Evolutionary conservation across 176 grass and related monocot genomes (phyloP), one percentile per base, ranked within the genome.

Genomic region (Phoenix dactylifera): DNA sequence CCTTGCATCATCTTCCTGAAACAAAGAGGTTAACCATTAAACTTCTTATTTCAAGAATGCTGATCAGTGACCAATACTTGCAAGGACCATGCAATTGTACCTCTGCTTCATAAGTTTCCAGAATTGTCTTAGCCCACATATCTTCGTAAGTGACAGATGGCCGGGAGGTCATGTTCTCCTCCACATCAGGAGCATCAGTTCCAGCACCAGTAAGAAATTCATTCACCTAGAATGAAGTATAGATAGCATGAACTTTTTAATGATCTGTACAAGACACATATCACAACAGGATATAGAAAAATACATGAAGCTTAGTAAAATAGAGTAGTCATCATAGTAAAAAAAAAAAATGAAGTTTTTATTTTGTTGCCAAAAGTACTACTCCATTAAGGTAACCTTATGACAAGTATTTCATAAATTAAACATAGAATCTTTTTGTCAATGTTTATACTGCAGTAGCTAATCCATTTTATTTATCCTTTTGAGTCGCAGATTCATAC

Each of bases 61-160:
- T 70, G 35, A 44, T 44, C 35, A 12, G 35, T 44, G 10, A 44
- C 35, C 35, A 44, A 44, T 44, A 44, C 10, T 44, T 44, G 9
- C 14, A 44, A 10, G 10, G 35, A 14, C 35, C 35, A 44, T 44
- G 35, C 1, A 14, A 44, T 44, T 44, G 67, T 83, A 78, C 88
- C 71, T 97, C 92, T 51, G 77, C 87, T 48, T 98, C 94, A 44
- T 85, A 83, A 19, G 80, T 86, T 82, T 98, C 88, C 1, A 98
- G 88, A 59, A 98, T 98, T 77, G 94, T 86, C 72, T 98, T 98
- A n/a, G 94, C 88, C 94, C 94, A 98, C 79, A 93, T 86, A 72
- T 93, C 94, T 69, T 93, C 94, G 69, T 98, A 98, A 59, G 81
- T 84, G 0, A 98, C 94, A 22, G 94, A 98, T 65, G 94, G 84